Evolutionary conservation across 371 early-diverging fungal genomes (phyloP).

Genomic region (Capniomyces stellatus): DNA sequence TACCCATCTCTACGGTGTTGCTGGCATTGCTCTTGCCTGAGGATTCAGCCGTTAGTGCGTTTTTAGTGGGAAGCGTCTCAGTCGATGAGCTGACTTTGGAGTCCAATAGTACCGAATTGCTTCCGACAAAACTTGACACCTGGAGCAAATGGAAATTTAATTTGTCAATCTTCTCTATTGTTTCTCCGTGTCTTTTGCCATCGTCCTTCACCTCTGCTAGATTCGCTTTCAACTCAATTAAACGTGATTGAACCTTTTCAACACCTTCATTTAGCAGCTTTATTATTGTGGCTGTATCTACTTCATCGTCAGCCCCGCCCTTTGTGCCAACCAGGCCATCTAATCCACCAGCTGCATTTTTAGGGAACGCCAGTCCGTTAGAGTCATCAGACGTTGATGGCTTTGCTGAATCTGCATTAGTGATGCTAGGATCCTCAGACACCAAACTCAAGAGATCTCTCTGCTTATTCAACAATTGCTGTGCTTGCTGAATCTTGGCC

Average conservation of each 20-base stretch:
- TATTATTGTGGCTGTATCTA: not conserved
- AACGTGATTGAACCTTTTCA: not conserved
- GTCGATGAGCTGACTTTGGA: not conserved
- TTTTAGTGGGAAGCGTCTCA: not conserved
- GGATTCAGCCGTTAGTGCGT: not conserved
- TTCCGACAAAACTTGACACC: conserved; percentile 1
- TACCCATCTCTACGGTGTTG: not conserved
- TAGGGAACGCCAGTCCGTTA: too few relatives aligned
- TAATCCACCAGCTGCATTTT: too few relatives aligned
- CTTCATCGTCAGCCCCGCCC: not conserved
- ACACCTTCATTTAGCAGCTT: conserved; percentile 2
- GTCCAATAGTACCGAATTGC: not conserved
- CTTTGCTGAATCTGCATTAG: too few relatives aligned
- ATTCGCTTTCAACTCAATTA: conserved; percentile 2
- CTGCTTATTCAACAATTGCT: not conserved
- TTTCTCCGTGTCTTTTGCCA: not conserved
- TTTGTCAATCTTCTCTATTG: not conserved
- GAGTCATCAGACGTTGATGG: too few relatives aligned
- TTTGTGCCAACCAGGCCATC: not conserved
- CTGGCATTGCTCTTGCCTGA: not conserved
- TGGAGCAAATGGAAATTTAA: conserved; percentile 2
- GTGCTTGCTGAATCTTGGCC: conserved; percentile 1
- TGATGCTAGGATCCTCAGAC: not conserved
- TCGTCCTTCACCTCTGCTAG: not conserved
- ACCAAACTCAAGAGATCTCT: not conserved